Conservation (phyloP, 805 yeast species). For the Zygosaccharomyces bisporus region DNA sequence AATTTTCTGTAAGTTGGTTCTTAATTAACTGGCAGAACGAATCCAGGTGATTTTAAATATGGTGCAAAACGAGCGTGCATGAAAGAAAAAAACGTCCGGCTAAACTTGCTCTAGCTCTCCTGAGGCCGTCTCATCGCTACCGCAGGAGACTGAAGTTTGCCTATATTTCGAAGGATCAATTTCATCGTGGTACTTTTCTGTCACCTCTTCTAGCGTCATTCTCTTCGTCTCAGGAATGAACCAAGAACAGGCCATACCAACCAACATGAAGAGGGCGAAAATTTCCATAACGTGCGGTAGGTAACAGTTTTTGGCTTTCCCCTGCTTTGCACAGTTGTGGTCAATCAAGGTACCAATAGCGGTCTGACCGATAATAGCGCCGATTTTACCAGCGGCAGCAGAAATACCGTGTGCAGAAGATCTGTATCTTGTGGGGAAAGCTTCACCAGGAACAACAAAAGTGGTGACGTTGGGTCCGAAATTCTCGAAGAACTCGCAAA, state of each 20-base stretch:
- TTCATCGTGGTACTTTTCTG: slow-evolving; percentile 82
- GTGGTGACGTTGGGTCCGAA: slow-evolving; percentile 94
- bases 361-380: slow-evolving; percentile 89
- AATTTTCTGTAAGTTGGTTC: background rate
- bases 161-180: slow-evolving; percentile 47
- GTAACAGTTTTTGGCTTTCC: slow-evolving; percentile 59
- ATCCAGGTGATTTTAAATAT: background rate
- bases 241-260: slow-evolving; percentile 63
- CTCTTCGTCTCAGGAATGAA: slow-evolving; percentile 89
- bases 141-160: slow-evolving; percentile 16
- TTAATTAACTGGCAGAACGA: background rate
- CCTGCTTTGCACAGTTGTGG: slow-evolving; percentile 66
- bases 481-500: slow-evolving; percentile 84
- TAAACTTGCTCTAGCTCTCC: slow-evolving; percentile 14
- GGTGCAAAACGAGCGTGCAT: background rate
- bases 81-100: background rate
- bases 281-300: slow-evolving; percentile 91
- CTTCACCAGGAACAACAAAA: slow-evolving; percentile 86
- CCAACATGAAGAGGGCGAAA: slow-evolving; percentile 85
- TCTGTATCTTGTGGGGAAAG: slow-evolving; percentile 92
- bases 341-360: slow-evolving; percentile 78
- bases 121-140: slow-evolving; percentile 15
- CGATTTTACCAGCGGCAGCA: slow-evolving; percentile 88
- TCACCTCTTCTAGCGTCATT: slow-evolving; percentile 79
- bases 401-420: slow-evolving; percentile 94